phyloP scores from a whole-genome alignment of 2,329 filamentous ascomycete genomes.

The Periconia sp. region DNA sequence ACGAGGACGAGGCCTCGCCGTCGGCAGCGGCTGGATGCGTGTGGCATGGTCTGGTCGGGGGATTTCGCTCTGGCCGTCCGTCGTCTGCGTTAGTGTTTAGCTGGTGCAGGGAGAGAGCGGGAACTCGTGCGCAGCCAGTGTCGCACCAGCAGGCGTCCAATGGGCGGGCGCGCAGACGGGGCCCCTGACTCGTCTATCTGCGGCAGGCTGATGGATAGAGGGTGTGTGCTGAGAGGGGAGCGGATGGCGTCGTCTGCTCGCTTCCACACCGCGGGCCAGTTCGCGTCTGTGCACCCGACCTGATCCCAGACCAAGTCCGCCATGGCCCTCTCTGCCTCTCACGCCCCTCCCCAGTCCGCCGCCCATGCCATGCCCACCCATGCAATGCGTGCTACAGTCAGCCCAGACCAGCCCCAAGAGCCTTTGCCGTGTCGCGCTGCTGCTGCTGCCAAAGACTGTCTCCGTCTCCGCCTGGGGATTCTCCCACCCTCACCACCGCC shows the following conservation, averaged over 20 bases:
- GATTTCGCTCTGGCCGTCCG: slow-evolving; percentile 3
- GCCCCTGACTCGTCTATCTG: slow-evolving; percentile 29
- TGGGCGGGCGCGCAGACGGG: slow-evolving; percentile 16
- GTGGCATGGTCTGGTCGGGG: background rate
- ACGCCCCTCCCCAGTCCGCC: background rate
- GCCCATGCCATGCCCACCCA: slow-evolving; percentile 2
- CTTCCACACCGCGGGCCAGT: slow-evolving; percentile 15
- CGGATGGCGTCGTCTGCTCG: slow-evolving; percentile 31
- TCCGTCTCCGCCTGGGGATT: background rate
- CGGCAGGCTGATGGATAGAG: slow-evolving; percentile 9
- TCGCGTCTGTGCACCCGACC: slow-evolving; percentile 9
- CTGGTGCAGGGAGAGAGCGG: no score
- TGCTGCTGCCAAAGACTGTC: slow-evolving; percentile 1
- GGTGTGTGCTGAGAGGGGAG: no score
- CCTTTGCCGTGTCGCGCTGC: slow-evolving; percentile 5
- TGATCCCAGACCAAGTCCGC: slow-evolving; percentile 6
- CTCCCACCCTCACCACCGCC: slow-evolving; percentile 15
- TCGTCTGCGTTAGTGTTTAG: slow-evolving; percentile 26
- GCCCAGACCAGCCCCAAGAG: no score
- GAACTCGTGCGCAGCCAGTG: slow-evolving; percentile 37
- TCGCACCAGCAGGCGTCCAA: slow-evolving; percentile 37
- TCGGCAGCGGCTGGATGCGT: background rate
- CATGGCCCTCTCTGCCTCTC: slow-evolving; percentile 4
- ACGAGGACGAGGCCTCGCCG: background rate
- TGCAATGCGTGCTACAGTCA: no score